Percentiles rank a stretch among this genome's conserved stretches.
Evolutionary conservation across 495 filamentous ascomycete genomes (phyloP).

Genomic region (Arthonia radiata): DNA sequence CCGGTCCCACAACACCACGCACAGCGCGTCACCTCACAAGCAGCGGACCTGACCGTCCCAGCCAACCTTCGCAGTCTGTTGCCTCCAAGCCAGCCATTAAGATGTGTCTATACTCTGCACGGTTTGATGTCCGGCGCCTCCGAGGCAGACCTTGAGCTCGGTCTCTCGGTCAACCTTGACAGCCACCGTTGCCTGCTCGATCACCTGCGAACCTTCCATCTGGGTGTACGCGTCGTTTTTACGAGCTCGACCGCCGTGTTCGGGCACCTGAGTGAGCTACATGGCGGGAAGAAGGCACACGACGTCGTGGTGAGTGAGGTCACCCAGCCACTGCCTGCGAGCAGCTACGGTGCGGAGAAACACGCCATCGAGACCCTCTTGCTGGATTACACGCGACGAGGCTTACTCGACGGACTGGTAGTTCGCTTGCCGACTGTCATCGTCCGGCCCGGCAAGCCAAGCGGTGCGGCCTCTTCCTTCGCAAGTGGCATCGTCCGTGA

Average conservation of each 20-base stretch:
- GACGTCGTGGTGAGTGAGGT: constrained; percentile 22
- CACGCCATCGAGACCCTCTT: constrained; percentile 47
- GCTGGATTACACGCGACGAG: constrained; percentile 51
- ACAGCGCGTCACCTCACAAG: constrained; percentile 26
- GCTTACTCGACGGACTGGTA: constrained; percentile 38
- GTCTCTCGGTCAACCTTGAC: constrained; percentile 49
- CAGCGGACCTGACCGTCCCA: constrained; percentile 36
- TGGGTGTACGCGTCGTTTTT: constrained; percentile 40
- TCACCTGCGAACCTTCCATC: constrained; percentile 27
- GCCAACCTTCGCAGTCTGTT: constrained; percentile 16
- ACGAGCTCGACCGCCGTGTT: constrained; percentile 37
- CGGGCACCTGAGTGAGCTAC: no score
- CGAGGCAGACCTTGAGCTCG: constrained; percentile 52
- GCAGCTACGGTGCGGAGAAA: constrained; percentile 60
- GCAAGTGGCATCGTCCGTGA: constrained; percentile 49
- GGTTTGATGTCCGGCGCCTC: constrained; percentile 65
- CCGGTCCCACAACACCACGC: constrained; percentile 25
- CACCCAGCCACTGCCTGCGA: constrained; percentile 38
- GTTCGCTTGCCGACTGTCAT: constrained; percentile 53
- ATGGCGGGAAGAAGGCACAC: constrained; percentile 16
- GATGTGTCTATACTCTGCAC: constrained; percentile 56
- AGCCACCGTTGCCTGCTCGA: constrained; percentile 40
- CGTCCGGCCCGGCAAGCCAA: constrained; percentile 49
- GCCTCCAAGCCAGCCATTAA: constrained; percentile 25
- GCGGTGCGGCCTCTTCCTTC: constrained; percentile 50